Base-by-base conservation (phyloP, 2,329 filamentous ascomycete species). In the Fusarium haematococcum region DNA sequence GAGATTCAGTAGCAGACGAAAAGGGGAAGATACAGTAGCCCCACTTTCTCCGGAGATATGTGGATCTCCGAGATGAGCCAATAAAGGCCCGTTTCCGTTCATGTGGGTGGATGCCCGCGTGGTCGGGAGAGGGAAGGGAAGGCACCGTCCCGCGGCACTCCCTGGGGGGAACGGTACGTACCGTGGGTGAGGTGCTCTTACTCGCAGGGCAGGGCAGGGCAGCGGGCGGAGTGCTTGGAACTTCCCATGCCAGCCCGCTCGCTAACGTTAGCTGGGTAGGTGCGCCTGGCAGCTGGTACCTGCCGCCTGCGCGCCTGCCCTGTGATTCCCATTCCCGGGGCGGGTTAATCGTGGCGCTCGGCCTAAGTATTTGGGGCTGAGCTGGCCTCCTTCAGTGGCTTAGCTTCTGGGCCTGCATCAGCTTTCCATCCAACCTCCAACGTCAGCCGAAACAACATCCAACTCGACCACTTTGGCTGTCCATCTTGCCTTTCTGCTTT, bases 361-460 rank as follows among this genome's bases (percentile, higher is more conserved):
- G 25, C 6, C 16, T n/a, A 30, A 13, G 48, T n/a, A 32, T 67
- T 67, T 64, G 68, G 62, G 70, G 67, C 73, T 77, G 70, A 77
- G 63, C 54, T 62, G 60, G 59, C 45, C 39, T 54, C 54, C 63
- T 68, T 61, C 45, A n/a, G 75, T 76, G 75, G 75, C 75, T 77
- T 57, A 77, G 75, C 75, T 60, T 75, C 66, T 67, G 43, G 71
- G 62, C 59, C 67, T 52, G 48, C 48, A 52, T 52, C 48, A 52
- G 48, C 48, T 52, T 52, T 30, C 48, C 30, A 32, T 52, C 48
- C 48, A 52, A 52, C 48, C 27, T 52, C 57, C 41, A 72, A 63
- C 71, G 64, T 75, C 71, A 69, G 65, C 52, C 41, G 57, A 64
- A 74, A 58, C 59, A 74, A 43, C 57, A 69, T 63, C 64, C 23